These are phyloP conservation scores for Phlegmacium glaucopus DNA, from an alignment of 768 basidiomycete species.

Conservation along the genomic window DNA sequence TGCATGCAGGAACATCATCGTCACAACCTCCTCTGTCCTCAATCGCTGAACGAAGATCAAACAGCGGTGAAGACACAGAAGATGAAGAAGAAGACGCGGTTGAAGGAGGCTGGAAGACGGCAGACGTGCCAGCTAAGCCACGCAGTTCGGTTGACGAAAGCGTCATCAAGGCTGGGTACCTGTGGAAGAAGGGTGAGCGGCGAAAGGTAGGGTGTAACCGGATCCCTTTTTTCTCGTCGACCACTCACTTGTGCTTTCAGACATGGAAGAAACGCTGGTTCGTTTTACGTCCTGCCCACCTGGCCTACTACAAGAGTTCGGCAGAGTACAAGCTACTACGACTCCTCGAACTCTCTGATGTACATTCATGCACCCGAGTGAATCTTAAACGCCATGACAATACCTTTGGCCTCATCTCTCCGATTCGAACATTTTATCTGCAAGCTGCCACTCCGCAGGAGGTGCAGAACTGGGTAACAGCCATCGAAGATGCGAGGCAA, in stretches of 20 bases:
- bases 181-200: slow-evolving; percentile 97
- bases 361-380: slow-evolving; percentile 88
- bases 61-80: slow-evolving; percentile 76
- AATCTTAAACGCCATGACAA: slow-evolving; percentile 85
- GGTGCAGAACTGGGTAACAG: slow-evolving; percentile 78
- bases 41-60: slow-evolving; percentile 71
- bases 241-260: slow-evolving; percentile 34
- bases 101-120: slow-evolving; percentile 62
- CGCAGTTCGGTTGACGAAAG: slow-evolving; percentile 58
- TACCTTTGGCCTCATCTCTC: slow-evolving; percentile 90
- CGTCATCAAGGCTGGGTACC: slow-evolving; percentile 87
- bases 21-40: slow-evolving; percentile 60
- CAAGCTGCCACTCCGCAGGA: slow-evolving; percentile 74
- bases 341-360: slow-evolving; percentile 80
- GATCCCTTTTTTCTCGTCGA: slow-evolving; percentile 2
- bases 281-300: slow-evolving; percentile 85
- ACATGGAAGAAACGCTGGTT: slow-evolving; percentile 99
- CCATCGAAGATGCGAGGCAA: slow-evolving; percentile 75
- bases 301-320: slow-evolving; percentile 95
- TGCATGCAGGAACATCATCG: slow-evolving; percentile 30
- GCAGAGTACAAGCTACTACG: slow-evolving; percentile 92
- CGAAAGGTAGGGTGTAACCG: slow-evolving; percentile 68
- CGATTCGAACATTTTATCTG: slow-evolving; percentile 87
- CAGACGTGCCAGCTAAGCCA: slow-evolving; percentile 37
- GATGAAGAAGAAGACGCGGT: slow-evolving; percentile 72